Base-by-base conservation (phyloP, 768 basidiomycete species). In the Psilocybe tampanensis region DNA sequence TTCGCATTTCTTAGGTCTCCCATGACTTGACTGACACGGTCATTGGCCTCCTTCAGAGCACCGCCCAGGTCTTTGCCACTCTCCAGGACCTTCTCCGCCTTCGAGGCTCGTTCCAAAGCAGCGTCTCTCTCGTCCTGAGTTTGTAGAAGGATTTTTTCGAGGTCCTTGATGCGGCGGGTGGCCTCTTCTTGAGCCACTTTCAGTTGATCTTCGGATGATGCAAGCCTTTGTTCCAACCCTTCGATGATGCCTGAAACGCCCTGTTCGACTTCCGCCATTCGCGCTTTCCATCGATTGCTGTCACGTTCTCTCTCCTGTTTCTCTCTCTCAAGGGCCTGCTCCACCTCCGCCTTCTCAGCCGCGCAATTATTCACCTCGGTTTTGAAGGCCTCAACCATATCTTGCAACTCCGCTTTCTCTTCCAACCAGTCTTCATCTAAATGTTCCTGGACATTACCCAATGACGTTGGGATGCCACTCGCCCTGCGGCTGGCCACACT, bases 391-490 rank as follows among this genome's bases (percentile, higher is more conserved):
- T 82, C 78, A 17, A 81, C 66, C 72, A 81, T 72, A 33, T 80
- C 80, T 62, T 85, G 82, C 58, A 84, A 60, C 60, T 80, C 80
- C 2, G 84, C 81, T 67, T 82, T 89, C 68, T 92, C 89, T 58
- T 89, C 89, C 24, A 83, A 73, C 88, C 88, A 90, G 11, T 76
- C 82, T 61, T 92, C 89, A 1, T 76, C 86, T 11, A 78, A 76
- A 55, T 89, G 86, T 64, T 91, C 90, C 39, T 77, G 78, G 1
- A 90, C 84, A 59, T 85, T 78, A 3, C 84, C 85, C 59, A 90
- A 64, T 1, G 76, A 71, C 1, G 76, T 77, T 6, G 81, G 83
- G 0, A 77, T 78, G 17, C 74, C 70, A 55, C 89, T 90, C 12
- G 80, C 62, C 22, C 89, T 74, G 53, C 82, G 78, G 56, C 71